These are phyloP conservation scores for Colletotrichum viniferum DNA, from an alignment of 2,329 filamentous ascomycete species.

Conservation along the genomic window DNA sequence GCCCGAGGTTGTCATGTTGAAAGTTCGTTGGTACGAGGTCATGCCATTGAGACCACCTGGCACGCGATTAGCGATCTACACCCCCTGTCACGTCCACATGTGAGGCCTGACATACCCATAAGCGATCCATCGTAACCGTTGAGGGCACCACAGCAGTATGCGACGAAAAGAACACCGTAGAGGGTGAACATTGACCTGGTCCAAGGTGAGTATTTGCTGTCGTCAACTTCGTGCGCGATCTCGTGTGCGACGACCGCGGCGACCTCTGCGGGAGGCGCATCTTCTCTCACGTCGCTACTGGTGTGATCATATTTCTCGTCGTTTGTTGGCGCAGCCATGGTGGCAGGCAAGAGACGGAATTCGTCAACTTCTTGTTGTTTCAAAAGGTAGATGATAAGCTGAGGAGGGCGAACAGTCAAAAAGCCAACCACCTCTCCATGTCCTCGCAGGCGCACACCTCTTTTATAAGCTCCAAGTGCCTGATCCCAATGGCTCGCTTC, in stretches of 20 bases:
- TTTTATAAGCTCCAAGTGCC: not conserved
- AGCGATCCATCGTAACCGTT: conserved; percentile 17
- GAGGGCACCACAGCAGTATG: conserved; percentile 20
- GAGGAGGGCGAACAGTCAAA: not conserved
- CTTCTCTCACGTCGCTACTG: not conserved
- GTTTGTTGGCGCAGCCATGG: not conserved
- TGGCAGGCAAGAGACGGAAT: not conserved
- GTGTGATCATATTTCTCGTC: not conserved
- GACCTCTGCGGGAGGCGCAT: not conserved
- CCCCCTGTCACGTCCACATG: not conserved
- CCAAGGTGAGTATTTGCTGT: conserved; percentile 20
- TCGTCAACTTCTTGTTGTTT: not conserved
- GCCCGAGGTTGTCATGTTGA: conserved; percentile 19
- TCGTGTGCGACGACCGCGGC: conserved; percentile 10
- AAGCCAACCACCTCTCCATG: not conserved
- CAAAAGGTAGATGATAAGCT: not conserved
- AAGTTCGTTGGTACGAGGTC: conserved; percentile 25
- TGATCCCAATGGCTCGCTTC: not conserved
- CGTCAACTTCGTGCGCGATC: conserved; percentile 19
- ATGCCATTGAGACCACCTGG: conserved; percentile 27
- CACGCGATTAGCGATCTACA: not conserved
- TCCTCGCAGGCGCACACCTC: not conserved
- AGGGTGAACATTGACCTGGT: conserved; percentile 23
- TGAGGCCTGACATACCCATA: not conserved
- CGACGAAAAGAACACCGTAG: conserved; percentile 22